Conservation (phyloP, 1,284 basidiomycete species). For the Trichosporon faecale region DNA sequence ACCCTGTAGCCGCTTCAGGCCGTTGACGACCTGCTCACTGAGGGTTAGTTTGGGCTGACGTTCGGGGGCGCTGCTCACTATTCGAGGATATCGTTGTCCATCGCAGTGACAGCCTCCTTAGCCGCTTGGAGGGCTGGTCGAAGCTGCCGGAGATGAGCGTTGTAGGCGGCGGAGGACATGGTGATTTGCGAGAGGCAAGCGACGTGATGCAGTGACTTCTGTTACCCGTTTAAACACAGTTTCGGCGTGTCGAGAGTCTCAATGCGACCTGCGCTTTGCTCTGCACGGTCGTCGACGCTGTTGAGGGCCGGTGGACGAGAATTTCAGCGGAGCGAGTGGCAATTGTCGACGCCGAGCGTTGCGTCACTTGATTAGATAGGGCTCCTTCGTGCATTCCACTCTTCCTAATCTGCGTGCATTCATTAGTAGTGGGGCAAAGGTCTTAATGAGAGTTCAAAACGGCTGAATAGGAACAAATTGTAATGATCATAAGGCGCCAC, state of each 20-base stretch:
- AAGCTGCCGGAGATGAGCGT: slow-evolving; percentile 23
- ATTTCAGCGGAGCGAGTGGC: neutral
- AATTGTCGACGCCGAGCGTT: neutral
- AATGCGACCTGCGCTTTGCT: neutral
- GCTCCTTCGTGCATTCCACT: too few relatives aligned
- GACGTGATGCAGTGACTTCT: neutral
- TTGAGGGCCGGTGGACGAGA: too few relatives aligned
- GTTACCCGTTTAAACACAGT: too few relatives aligned
- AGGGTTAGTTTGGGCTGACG: neutral
- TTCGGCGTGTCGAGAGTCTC: neutral
- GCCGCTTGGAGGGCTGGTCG: slow-evolving; percentile 23
- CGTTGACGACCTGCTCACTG: slow-evolving; percentile 26
- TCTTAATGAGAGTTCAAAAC: neutral
- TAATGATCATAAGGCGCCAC: neutral
- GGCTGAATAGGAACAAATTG: neutral
- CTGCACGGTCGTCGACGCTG: neutral
- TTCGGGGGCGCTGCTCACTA: slow-evolving; percentile 25
- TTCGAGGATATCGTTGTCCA: slow-evolving; percentile 30
- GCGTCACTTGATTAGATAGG: neutral
- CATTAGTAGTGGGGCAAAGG: neutral
- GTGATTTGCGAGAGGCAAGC: neutral
- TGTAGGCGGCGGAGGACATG: slow-evolving; percentile 20
- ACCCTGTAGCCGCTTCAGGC: slow-evolving; percentile 21
- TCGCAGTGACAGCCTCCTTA: slow-evolving; percentile 21
- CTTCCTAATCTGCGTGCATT: neutral